These are phyloP conservation scores for Trichocladium uniseriatum DNA, from an alignment of 495 filamentous ascomycete species.

Conservation along the genomic window DNA sequence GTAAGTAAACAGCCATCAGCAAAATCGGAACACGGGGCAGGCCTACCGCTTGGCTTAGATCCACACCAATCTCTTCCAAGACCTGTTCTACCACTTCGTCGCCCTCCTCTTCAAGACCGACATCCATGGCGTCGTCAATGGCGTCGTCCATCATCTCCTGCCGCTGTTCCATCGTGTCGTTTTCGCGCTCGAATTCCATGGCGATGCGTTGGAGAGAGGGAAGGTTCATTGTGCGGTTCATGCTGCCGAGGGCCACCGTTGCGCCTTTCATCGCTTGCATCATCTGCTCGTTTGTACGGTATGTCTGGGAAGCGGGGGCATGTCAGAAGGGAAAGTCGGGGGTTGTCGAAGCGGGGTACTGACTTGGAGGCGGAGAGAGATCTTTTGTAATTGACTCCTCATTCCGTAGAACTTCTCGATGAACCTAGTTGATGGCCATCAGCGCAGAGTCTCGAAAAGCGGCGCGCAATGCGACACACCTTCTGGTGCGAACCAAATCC, in stretches of 20 bases:
- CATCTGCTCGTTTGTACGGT: constrained; percentile 98
- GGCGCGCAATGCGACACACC: constrained; percentile 38
- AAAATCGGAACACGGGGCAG: neutral
- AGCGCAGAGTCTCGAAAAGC: neutral
- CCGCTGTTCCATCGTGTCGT: constrained; percentile 97
- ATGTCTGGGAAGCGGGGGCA: constrained; percentile 53
- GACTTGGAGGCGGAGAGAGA: constrained; percentile 90
- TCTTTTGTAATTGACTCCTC: constrained; percentile 92
- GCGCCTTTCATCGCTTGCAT: constrained; percentile 99
- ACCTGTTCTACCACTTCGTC: constrained; percentile 96
- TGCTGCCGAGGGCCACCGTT: constrained; percentile 80
- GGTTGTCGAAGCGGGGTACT: constrained; percentile 4
- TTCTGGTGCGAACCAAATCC: constrained; percentile 83
- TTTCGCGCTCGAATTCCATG: constrained; percentile 98
- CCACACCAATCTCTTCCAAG: constrained; percentile 91
- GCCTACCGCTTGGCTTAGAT: constrained; percentile 77
- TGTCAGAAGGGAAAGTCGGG: neutral
- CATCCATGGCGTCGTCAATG: constrained; percentile 94
- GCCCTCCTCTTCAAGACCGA: constrained; percentile 81
- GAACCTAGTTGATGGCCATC: constrained; percentile 47
- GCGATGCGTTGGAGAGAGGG: constrained; percentile 91
- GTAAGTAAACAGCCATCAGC: constrained; percentile 8
- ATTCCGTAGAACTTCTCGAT: constrained; percentile 98
- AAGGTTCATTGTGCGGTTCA: constrained; percentile 97
- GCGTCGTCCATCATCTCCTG: constrained; percentile 99